Evolutionary conservation across 768 basidiomycete species (phyloP).

Genomic region (Lactarius indigo): DNA sequence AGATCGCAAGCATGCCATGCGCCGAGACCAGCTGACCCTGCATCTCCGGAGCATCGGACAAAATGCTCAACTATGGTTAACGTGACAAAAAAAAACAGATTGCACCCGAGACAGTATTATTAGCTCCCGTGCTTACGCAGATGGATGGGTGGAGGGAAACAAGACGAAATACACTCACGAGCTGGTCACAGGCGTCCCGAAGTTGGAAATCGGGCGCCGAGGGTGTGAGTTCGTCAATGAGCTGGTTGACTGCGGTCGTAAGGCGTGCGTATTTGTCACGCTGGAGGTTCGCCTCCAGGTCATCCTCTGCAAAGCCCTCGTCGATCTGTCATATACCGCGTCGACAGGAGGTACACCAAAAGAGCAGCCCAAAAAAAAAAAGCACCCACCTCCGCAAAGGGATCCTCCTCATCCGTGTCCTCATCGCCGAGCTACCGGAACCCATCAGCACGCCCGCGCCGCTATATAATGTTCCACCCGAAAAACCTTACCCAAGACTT

Average conservation of each 20-base stretch:
- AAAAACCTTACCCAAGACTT: conserved; percentile 72
- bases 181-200: conserved; percentile 79
- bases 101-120: conserved; percentile 1
- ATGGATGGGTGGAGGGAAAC: conserved; percentile 4
- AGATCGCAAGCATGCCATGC: conserved; percentile 92
- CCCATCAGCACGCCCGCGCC: conserved; percentile 9
- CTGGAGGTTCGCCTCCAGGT: conserved; percentile 86
- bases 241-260: conserved; percentile 72
- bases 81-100: background rate
- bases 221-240: conserved; percentile 84
- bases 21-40: conserved; percentile 83
- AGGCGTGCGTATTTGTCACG: conserved; percentile 92
- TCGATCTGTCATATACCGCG: conserved; percentile 60
- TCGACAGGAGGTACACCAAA: background rate
- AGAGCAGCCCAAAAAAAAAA: background rate
- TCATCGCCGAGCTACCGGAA: conserved; percentile 67
- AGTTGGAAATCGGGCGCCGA: conserved; percentile 80
- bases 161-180: conserved; percentile 48
- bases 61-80: conserved; percentile 58
- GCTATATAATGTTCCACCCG: background rate
- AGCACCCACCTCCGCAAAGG: conserved; percentile 79
- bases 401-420: conserved; percentile 88
- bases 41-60: conserved; percentile 81
- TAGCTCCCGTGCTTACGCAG: background rate
- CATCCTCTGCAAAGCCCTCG: conserved; percentile 88